Conservation (phyloP, 768 basidiomycete species). For the Butyriboletus loyo region DNA sequence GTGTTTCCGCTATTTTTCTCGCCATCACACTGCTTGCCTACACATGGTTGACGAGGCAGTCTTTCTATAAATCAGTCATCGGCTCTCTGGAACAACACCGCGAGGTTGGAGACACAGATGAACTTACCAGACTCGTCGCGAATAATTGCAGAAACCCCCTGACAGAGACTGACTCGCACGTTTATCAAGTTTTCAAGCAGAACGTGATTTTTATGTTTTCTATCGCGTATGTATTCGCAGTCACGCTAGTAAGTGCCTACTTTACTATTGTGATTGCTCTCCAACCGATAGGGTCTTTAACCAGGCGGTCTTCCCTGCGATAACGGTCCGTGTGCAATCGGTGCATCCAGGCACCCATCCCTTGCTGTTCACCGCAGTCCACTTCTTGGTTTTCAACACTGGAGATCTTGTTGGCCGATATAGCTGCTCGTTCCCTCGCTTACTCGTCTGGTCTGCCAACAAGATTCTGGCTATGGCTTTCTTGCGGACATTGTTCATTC, state of each 20-base stretch:
- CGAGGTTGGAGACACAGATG: conserved; percentile 25
- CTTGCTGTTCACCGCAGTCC: conserved; percentile 74
- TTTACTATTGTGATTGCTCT: not conserved
- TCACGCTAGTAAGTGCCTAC: conserved; percentile 66
- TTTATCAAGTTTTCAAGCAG: conserved; percentile 53
- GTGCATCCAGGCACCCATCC: conserved; percentile 67
- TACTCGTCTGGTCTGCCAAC: conserved; percentile 68
- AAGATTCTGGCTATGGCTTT: conserved; percentile 63
- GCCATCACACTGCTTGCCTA: conserved; percentile 52
- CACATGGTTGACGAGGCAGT: conserved; percentile 53
- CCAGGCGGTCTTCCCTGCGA: conserved; percentile 84
- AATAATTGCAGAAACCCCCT: conserved; percentile 20
- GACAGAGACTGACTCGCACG: conserved; percentile 40
- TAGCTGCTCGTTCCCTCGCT: conserved; percentile 58
- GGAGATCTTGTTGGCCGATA: conserved; percentile 74
- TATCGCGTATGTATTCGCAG: conserved; percentile 69
- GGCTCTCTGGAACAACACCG: conserved; percentile 41
- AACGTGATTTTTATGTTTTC: conserved; percentile 72
- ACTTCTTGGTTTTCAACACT: conserved; percentile 73
- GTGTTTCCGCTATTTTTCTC: conserved; percentile 65
- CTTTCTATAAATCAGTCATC: conserved; percentile 56
- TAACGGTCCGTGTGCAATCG: conserved; percentile 73
- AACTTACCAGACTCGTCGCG: conserved; percentile 37
- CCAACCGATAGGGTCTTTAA: conserved; percentile 5
- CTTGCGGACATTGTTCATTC: conserved; percentile 77